phyloP scores from a whole-genome alignment of 768 basidiomycete species.

The Phaeotremella fagi region DNA sequence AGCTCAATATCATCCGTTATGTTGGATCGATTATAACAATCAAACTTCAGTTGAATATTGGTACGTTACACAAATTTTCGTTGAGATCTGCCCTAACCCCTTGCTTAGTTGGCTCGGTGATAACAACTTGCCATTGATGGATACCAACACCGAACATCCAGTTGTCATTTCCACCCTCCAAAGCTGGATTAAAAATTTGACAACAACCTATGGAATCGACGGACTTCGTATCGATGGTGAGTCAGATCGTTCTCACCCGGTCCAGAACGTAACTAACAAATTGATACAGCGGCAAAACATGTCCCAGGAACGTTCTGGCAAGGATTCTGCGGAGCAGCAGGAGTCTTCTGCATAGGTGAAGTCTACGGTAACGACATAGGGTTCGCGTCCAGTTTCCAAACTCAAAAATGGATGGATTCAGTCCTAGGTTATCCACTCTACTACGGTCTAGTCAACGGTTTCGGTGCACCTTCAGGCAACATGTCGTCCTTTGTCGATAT shows the following conservation, averaged over 20 bases:
- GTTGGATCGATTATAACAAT: conserved; percentile 66
- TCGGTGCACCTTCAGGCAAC: conserved; percentile 34
- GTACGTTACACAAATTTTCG: conserved; percentile 13
- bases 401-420: conserved; percentile 38
- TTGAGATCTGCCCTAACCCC: neutral
- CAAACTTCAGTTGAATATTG: conserved; percentile 39
- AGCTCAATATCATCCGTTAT: conserved; percentile 70
- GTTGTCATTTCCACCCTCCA: conserved; percentile 61
- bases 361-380: conserved; percentile 60
- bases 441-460: conserved; percentile 35
- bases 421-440: conserved; percentile 43
- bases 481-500: conserved; percentile 40
- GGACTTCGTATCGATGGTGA: conserved; percentile 72
- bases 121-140: conserved; percentile 65
- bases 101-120: conserved; percentile 77
- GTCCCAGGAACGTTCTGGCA: conserved; percentile 74
- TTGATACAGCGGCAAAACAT: conserved; percentile 54
- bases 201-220: conserved; percentile 68
- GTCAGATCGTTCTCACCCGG: neutral
- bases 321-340: conserved; percentile 64
- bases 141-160: conserved; percentile 70
- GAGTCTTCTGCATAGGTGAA: conserved; percentile 84
- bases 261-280: conserved; percentile 47
- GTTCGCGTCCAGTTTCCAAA: conserved; percentile 36
- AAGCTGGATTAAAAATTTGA: conserved; percentile 64